These are phyloP conservation scores for Myriangium duriaei DNA, from an alignment of 2,329 filamentous ascomycete genomes.

Conservation along the genomic window DNA sequence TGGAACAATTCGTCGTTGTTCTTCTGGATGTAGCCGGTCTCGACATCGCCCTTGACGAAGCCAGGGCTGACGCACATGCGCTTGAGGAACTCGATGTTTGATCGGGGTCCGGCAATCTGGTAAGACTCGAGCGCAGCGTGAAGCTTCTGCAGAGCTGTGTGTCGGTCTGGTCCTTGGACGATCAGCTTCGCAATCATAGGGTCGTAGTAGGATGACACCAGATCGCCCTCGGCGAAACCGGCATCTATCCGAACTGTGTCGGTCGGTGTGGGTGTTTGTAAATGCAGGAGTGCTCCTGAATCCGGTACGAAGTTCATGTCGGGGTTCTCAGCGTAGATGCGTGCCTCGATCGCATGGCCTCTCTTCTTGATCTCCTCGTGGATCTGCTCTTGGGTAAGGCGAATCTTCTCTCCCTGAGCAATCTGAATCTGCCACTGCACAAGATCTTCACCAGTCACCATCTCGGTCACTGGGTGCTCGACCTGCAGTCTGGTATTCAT, in stretches of 20 bases:
- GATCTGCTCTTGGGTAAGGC: constrained; percentile 53
- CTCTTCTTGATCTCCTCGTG: constrained; percentile 57
- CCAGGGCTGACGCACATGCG: constrained; percentile 66
- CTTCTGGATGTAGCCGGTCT: constrained; percentile 93
- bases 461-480: constrained; percentile 86
- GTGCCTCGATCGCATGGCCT: constrained; percentile 85
- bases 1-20: constrained; percentile 69
- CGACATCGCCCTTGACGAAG: constrained; percentile 78
- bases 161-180: constrained; percentile 65
- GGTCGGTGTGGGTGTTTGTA: constrained; percentile 57
- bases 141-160: constrained; percentile 72
- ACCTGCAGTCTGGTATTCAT: constrained; percentile 81
- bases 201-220: constrained; percentile 88
- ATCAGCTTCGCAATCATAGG: constrained; percentile 99
- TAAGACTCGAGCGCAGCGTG: constrained; percentile 72
- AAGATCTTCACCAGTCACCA: constrained; percentile 63
- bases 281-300: constrained; percentile 74
- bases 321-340: constrained; percentile 94
- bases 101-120: constrained; percentile 82
- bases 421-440: constrained; percentile 94
- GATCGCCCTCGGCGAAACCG: constrained; percentile 82
- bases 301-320: constrained; percentile 87
- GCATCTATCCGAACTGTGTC: constrained; percentile 81
- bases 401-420: constrained; percentile 56
- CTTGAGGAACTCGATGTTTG: constrained; percentile 96